Percentiles rank a stretch among this genome's conserved stretches.
These are phyloP conservation scores for Pilobolus umbonatus DNA, from an alignment of 192 early-diverging fungal species.

Conservation along the genomic window DNA sequence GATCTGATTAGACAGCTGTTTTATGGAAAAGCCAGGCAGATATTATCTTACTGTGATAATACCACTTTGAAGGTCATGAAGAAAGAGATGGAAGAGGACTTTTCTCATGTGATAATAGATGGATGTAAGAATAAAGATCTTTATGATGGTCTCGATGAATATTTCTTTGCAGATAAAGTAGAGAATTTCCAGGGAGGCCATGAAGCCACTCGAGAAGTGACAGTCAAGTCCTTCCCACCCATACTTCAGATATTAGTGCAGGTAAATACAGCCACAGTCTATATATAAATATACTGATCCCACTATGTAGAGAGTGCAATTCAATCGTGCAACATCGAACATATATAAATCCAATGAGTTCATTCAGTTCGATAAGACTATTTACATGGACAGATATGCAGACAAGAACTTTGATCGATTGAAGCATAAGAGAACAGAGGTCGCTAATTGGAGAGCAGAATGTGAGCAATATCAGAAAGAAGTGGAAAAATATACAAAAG, in stretches of 20 bases:
- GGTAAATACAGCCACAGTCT: slow-evolving; percentile 6
- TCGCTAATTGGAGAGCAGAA: slow-evolving; percentile 28
- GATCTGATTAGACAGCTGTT: slow-evolving; percentile 42
- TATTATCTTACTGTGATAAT: slow-evolving; percentile 33
- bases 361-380: slow-evolving; percentile 52
- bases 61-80: slow-evolving; percentile 29
- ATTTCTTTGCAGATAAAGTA: slow-evolving; percentile 43
- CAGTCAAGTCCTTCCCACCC: slow-evolving; percentile 53
- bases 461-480: slow-evolving; percentile 25
- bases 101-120: slow-evolving; percentile 44
- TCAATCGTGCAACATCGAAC: slow-evolving; percentile 46
- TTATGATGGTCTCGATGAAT: slow-evolving; percentile 56
- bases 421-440: slow-evolving; percentile 13
- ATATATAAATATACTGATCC: not conserved
- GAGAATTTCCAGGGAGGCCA: slow-evolving; percentile 31
- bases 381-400: slow-evolving; percentile 58
- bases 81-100: slow-evolving; percentile 41
- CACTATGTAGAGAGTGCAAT: slow-evolving; percentile 64
- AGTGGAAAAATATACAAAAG: slow-evolving; percentile 24
- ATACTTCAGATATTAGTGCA: slow-evolving; percentile 67
- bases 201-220: slow-evolving; percentile 39
- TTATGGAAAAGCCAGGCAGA: slow-evolving; percentile 45
- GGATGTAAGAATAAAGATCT: slow-evolving; percentile 41
- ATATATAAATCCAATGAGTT: slow-evolving; percentile 69
- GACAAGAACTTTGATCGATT: slow-evolving; percentile 33